Percentiles rank a stretch among this genome's conserved stretches.
Evolutionary conservation across 257 asterid species (phyloP).

Genomic region (Ocimum tenuiflorum): DNA sequence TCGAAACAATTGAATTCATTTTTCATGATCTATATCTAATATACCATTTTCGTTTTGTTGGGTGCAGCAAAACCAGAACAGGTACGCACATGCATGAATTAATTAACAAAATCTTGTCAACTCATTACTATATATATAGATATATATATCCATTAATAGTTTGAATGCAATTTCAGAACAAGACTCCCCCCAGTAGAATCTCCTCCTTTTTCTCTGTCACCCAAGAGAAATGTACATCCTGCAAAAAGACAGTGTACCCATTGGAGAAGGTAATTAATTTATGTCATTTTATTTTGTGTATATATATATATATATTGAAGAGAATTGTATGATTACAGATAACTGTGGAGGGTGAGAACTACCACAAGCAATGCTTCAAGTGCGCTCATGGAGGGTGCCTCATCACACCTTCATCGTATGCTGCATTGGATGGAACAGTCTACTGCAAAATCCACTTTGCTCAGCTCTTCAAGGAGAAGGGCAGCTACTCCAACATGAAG

Average conservation of each 20-base stretch:
- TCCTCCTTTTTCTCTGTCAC: slow-evolving; percentile 60
- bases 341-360: slow-evolving; percentile 64
- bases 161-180: slow-evolving; percentile 28
- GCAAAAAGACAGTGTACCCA: slow-evolving; percentile 57
- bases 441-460: slow-evolving; percentile 82
- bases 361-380: slow-evolving; percentile 68
- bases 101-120: too few relatives aligned
- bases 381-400: slow-evolving; percentile 83
- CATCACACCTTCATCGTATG: slow-evolving; percentile 66
- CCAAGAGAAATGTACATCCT: slow-evolving; percentile 53
- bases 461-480: slow-evolving; percentile 73
- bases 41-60: background rate
- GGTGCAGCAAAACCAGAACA: slow-evolving; percentile 35
- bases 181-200: slow-evolving; percentile 39
- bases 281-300: too few relatives aligned
- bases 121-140: too few relatives aligned
- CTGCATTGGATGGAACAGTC: slow-evolving; percentile 69
- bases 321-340: slow-evolving; percentile 31
- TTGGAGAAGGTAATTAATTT: slow-evolving; percentile 44
- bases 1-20: background rate
- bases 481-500: slow-evolving; percentile 55
- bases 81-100: slow-evolving; percentile 27
- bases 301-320: too few relatives aligned
- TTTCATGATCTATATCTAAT: background rate
- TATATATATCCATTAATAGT: too few relatives aligned